These are phyloP conservation scores for Termitomyces sp. DNA, from an alignment of 768 basidiomycete genomes.

Conservation along the genomic window DNA sequence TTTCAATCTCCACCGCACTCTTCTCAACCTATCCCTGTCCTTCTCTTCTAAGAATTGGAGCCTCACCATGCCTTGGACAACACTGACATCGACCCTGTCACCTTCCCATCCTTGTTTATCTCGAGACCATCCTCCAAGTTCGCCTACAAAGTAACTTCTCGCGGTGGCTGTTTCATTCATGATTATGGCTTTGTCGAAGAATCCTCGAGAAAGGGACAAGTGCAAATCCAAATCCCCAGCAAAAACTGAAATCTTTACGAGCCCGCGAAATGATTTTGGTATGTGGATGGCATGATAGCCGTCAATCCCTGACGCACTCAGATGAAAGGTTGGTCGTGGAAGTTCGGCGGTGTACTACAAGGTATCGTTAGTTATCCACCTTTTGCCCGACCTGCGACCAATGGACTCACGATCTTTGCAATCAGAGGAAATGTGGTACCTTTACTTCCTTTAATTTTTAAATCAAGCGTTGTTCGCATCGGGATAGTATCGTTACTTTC, in stretches of 20 bases:
- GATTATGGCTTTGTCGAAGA: conserved; percentile 23
- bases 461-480: conserved; percentile 25
- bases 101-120: conserved; percentile 21
- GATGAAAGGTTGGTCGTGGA: conserved; percentile 28
- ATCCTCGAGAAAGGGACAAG: conserved; percentile 26
- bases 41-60: conserved; percentile 20
- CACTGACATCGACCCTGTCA: conserved; percentile 18
- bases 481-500: not conserved
- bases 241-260: conserved; percentile 30
- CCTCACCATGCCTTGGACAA: conserved; percentile 18
- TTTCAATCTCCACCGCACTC: conserved; percentile 15
- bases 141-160: conserved; percentile 31
- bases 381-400: not conserved
- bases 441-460: conserved; percentile 22
- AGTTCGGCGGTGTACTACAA: conserved; percentile 31
- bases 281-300: conserved; percentile 31
- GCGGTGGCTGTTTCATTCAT: conserved; percentile 27
- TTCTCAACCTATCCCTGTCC: conserved; percentile 17
- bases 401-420: conserved; percentile 30
- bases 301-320: conserved; percentile 24
- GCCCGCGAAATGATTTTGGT: conserved; percentile 38
- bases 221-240: conserved; percentile 33
- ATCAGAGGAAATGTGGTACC: conserved; percentile 27
- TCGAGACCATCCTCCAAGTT: conserved; percentile 19
- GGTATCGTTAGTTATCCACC: not conserved